phyloP scores from a whole-genome alignment of 176 grass and related monocot genomes.

The Oryza rufipogon region DNA sequence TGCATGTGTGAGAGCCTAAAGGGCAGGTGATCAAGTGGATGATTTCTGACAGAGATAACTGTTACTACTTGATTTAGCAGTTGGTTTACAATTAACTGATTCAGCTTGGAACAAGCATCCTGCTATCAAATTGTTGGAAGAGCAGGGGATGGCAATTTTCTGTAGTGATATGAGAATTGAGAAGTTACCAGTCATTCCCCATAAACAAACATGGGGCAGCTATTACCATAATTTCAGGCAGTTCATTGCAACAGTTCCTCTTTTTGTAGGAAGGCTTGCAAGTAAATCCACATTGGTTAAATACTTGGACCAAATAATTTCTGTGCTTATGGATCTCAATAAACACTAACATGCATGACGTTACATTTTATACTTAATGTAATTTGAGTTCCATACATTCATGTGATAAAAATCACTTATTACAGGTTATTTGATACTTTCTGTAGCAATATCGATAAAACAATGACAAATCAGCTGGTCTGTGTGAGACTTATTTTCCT shows the following conservation, averaged over 20 bases:
- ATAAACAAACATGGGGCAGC: conserved; percentile 2
- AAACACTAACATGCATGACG: conserved; percentile 8
- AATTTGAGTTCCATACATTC: not conserved
- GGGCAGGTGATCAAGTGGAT: not conserved
- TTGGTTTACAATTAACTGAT: not conserved
- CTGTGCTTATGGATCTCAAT: not conserved
- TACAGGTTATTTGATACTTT: not conserved
- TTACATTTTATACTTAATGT: not conserved
- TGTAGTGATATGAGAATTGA: not conserved
- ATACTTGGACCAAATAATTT: not conserved
- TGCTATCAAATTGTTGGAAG: not conserved
- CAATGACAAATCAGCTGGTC: not conserved
- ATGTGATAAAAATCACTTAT: not conserved
- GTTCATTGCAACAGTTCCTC: not conserved
- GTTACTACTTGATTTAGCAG: not conserved
- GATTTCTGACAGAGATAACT: conserved; percentile 11
- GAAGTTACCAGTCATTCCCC: not conserved
- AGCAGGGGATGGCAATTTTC: not conserved
- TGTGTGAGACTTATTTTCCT: not conserved
- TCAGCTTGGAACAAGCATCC: not conserved
- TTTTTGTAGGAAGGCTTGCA: conserved; percentile 13
- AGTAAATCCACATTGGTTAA: not conserved
- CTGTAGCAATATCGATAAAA: conserved; percentile 2
- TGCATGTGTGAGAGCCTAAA: not conserved
- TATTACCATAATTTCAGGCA: not conserved